Percentiles rank a stretch among this genome's conserved stretches.
Conservation (phyloP, 2,329 filamentous ascomycete genomes). For the Fusarium papillatum region DNA sequence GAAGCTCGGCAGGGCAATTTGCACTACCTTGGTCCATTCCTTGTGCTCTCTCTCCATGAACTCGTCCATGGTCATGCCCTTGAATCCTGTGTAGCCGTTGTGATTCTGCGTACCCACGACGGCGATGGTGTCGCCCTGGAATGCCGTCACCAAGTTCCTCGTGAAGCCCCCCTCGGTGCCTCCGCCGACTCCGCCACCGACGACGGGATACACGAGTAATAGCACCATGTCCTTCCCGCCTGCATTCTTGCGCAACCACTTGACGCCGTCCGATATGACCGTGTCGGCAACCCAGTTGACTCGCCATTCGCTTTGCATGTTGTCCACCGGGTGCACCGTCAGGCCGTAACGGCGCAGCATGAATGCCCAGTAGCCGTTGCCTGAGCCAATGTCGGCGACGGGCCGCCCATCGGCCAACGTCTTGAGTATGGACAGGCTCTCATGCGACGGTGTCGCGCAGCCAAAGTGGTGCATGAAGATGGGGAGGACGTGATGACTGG, state of each 20-base stretch:
- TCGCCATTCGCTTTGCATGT: conserved; percentile 76
- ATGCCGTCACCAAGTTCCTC: conserved; percentile 70
- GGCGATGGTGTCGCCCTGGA: conserved; percentile 74
- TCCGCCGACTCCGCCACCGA: conserved; percentile 73
- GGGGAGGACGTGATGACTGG: conserved; percentile 77
- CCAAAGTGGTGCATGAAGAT: conserved; percentile 86
- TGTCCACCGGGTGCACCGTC: conserved; percentile 73
- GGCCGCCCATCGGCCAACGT: conserved; percentile 65
- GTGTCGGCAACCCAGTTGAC: conserved; percentile 79
- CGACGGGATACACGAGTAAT: conserved; percentile 80
- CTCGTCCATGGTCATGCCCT: conserved; percentile 72
- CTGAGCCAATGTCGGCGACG: conserved; percentile 77
- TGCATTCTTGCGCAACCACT: conserved; percentile 65
- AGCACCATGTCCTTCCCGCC: conserved; percentile 70
- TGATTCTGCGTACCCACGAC: conserved; percentile 81
- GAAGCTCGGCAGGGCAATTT: conserved; percentile 80
- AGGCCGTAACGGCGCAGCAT: conserved; percentile 74
- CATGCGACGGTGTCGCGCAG: conserved; percentile 78
- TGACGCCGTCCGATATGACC: conserved; percentile 69
- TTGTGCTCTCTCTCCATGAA: conserved; percentile 72
- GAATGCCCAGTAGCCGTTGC: conserved; percentile 83
- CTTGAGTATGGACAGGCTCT: conserved; percentile 72
- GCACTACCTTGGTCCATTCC: conserved; percentile 71
- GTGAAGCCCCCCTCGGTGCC: conserved; percentile 77
- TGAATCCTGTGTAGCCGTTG: conserved; percentile 82